Evolutionary conservation across 129 eudicot species (phyloP).

Genomic region (Pseudognaphalium luteoalbum): DNA sequence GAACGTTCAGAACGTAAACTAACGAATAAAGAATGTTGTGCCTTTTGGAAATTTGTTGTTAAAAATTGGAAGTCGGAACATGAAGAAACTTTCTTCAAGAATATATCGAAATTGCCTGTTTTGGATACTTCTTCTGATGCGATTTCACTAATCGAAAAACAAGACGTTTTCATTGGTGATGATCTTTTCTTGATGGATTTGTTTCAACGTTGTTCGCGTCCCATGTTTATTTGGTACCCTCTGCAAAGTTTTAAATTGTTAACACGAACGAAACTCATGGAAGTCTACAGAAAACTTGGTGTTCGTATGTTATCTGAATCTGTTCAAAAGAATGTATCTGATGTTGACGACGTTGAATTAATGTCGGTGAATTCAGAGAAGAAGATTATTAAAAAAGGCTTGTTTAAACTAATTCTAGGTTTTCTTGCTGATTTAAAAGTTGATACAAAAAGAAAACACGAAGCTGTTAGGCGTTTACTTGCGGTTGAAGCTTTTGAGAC

Average conservation of each 20-base stretch:
- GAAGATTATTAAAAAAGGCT: background rate
- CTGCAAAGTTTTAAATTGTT: background rate
- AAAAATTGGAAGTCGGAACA: background rate
- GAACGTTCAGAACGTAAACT: background rate
- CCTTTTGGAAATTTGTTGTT: conserved; percentile 4
- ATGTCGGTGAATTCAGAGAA: background rate
- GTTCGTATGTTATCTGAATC: background rate
- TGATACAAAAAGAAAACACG: background rate
- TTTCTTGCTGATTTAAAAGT: background rate
- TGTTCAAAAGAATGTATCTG: background rate
- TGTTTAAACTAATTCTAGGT: conserved; percentile 7
- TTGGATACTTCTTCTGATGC: background rate
- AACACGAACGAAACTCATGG: background rate
- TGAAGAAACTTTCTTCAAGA: background rate
- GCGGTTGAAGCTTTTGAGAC: conserved; percentile 30
- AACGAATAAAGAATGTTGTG: background rate
- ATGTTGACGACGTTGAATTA: background rate
- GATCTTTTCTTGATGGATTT: background rate
- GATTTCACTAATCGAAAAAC: background rate
- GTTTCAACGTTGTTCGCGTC: background rate
- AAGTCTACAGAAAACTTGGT: background rate
- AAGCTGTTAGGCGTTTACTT: conserved; percentile 4
- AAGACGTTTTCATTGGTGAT: background rate
- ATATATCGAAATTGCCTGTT: background rate
- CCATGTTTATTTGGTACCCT: conserved; percentile 9